phyloP scores from a whole-genome alignment of 1,284 basidiomycete genomes.

The Trametes hirsuta region DNA sequence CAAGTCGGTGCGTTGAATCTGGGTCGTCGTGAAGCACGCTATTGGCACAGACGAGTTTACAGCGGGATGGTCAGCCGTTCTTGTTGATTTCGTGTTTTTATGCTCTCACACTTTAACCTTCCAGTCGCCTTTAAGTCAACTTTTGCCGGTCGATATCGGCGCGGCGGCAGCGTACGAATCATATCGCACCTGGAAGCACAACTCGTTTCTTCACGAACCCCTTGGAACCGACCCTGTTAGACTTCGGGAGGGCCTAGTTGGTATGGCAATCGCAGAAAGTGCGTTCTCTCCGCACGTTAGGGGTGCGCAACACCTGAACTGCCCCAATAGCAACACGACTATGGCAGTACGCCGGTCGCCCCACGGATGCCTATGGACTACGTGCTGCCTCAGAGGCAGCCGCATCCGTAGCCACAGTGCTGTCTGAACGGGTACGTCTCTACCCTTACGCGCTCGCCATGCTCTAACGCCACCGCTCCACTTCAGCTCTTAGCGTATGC shows the following conservation, averaged over 20 bases:
- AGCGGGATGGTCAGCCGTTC: slow-evolving; percentile 49
- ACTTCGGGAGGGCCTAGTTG: slow-evolving; percentile 62
- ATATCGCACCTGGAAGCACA: slow-evolving; percentile 59
- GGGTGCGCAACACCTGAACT: neutral
- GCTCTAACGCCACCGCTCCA: neutral
- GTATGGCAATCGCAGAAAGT: slow-evolving; percentile 68
- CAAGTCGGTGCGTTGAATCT: slow-evolving; percentile 8
- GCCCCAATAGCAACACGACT: slow-evolving; percentile 14
- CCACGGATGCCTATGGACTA: slow-evolving; percentile 21
- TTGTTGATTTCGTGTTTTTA: neutral
- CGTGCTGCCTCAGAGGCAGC: slow-evolving; percentile 25
- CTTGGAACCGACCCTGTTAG: slow-evolving; percentile 54
- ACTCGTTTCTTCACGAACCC: slow-evolving; percentile 56
- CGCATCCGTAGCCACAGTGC: slow-evolving; percentile 13
- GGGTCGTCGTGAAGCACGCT: slow-evolving; percentile 52
- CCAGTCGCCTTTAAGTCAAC: slow-evolving; percentile 41
- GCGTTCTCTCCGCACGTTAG: neutral
- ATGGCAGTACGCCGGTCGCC: slow-evolving; percentile 25
- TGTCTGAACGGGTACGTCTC: slow-evolving; percentile 15
- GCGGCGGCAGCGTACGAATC: slow-evolving; percentile 73
- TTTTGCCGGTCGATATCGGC: slow-evolving; percentile 58
- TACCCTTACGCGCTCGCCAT: no score
- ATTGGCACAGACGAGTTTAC: slow-evolving; percentile 64
- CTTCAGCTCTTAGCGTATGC: neutral
- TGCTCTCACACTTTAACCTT: neutral